Evolutionary conservation across 768 basidiomycete genomes (phyloP), one percentile per base, ranked within the genome.

Genomic region (Kwoniella mangroviensis): DNA sequence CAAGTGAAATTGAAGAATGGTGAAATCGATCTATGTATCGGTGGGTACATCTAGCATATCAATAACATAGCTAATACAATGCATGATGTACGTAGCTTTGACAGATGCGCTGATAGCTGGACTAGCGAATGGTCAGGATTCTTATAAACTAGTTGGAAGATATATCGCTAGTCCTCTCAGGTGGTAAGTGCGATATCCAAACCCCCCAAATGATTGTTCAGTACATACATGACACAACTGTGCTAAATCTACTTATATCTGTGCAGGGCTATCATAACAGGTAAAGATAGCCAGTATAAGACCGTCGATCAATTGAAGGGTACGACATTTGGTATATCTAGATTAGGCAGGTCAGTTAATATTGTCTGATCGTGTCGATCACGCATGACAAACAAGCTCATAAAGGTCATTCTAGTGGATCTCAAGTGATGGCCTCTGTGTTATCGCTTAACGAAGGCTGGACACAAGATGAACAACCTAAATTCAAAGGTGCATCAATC

Each of bases 41-140:
- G 76, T 82, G 63, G 60, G 75, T 77, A 34, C 34, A 34, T 34
- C 6, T 7, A 92, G 94, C 28, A 40, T 19, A 40, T 56, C 49
- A 49, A 24, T 21, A 77, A 85, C 94, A 55, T 7, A 49, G 3
- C 91, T 91, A 17, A 90, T 63, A 15, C 15, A 12, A 4, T 49
- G 45, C 1, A 15, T 49, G 45, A 2, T 49, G 3, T 49, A 34
- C 34, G 45, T 49, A 92, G 93, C 78, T 0, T 88, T 98, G 58
- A 97, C 95, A 1, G 95, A 96, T 77, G 88, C 92, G 0, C 84
- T 98, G 40, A 93, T 97, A 72, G 91, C 93, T 60, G 95, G 95
- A 0, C 92, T 97, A 65, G 93, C 93, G 7, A 94, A 94, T 66
- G 93, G 94, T 1, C 91, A 91, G 0, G 87, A 87, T 63, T 88